Evolutionary conservation across 75 land plant species (phyloP).

Genomic region (Chamaecyparis obtusa): DNA sequence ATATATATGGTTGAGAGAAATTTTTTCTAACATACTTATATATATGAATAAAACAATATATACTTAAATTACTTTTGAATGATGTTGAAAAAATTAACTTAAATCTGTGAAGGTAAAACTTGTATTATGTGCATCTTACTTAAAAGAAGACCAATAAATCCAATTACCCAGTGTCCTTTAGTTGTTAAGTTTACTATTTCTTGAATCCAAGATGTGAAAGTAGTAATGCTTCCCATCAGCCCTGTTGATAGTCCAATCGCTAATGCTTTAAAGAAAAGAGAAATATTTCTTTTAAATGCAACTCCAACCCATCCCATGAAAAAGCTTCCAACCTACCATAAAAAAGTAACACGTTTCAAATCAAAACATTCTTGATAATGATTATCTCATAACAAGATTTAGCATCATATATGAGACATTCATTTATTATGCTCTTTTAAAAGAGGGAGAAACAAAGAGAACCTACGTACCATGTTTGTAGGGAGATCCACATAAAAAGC

Average conservation of each 20-base stretch:
- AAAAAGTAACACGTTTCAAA: neutral
- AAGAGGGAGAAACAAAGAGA: constrained; percentile 70
- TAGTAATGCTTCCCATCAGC: too few species aligned
- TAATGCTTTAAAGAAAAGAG: constrained; percentile 51
- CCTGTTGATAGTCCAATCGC: constrained; percentile 89
- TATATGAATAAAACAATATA: too few species aligned
- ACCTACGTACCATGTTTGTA: constrained; percentile 38
- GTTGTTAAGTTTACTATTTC: constrained; percentile 30
- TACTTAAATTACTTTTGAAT: neutral
- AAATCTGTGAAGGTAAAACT: constrained; percentile 26
- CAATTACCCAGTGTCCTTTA: constrained; percentile 52
- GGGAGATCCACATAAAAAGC: too few species aligned
- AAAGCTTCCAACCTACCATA: constrained; percentile 74
- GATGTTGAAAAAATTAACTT: neutral
- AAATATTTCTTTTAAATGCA: constrained; percentile 25
- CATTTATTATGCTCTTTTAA: constrained; percentile 56
- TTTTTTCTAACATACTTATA: too few species aligned
- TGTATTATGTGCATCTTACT: constrained; percentile 8
- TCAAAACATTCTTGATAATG: too few species aligned
- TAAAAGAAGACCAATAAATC: constrained; percentile 45
- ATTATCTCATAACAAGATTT: too few species aligned
- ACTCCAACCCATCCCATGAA: neutral
- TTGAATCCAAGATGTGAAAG: too few species aligned
- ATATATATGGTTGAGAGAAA: too few species aligned
- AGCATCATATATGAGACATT: too few species aligned